Base-by-base conservation (phyloP, 2,329 filamentous ascomycete species). In the Xylaria sp. region DNA sequence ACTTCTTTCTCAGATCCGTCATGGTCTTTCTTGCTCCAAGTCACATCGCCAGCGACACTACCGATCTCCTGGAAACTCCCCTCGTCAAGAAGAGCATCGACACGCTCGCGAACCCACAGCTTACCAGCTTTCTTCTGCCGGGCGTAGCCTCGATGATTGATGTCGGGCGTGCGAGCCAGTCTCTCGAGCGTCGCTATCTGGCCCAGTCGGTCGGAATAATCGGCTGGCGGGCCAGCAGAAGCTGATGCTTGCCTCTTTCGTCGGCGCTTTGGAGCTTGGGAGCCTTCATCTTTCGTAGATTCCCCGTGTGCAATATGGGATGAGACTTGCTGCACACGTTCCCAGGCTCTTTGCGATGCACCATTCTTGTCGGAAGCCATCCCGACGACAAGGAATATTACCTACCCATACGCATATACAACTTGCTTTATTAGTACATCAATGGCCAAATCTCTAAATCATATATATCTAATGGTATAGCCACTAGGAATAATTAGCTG, bases 71-170 rank as follows among this genome's bases (percentile, higher is more conserved):
- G 65, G 10, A 70, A 48, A 52, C 68, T 70, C 9, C 65, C 65
- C 18, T 63, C 45, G 32, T 70, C 68, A n/a, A 70, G 59, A n/a
- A 70, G 68, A 8, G 61, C 58, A 39, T 68, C 68, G 46, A 70
- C 68, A 8, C 68, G 68, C 45, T 70, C 68, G 20, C 23, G 68
- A 30, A 70, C 65, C 68, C 68, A 70, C 6, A 70, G 59, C 36
- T 70, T 70, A 7, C 68, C 68, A 23, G 68, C 68, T 41, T 68
- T 61, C 32, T 70, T 70, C 62, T 70, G 68, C 25, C 65, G 57
- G 12, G 60, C 41, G 4, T 70, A 70, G 10, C 68, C 68, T 28
- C 68, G 65, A 55, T 68, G 68, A 9, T 70, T 55, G 15, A 70
- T 58, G 23, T 66, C 62, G 13, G 68, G 68, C 39, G 68, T 70